phyloP scores from a whole-genome alignment of 1,139 yeast species.

The Groenewaldozyma sp. region DNA sequence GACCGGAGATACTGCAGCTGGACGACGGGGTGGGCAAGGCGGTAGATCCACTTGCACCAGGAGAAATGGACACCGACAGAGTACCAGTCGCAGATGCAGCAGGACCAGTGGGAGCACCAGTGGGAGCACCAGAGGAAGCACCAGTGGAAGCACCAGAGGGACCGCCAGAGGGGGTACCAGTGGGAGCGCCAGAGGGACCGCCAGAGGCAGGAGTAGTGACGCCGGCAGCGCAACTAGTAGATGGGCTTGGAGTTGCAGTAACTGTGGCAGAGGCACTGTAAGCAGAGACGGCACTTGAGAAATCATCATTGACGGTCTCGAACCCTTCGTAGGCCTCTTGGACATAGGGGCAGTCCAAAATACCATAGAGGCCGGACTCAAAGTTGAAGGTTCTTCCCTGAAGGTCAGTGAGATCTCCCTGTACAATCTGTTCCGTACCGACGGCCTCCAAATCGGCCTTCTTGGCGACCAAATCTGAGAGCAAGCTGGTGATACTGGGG shows the following conservation, averaged over 20 bases:
- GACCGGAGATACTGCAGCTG: neutral
- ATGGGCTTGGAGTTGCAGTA: constrained; percentile 1
- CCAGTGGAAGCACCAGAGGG: constrained; percentile 2
- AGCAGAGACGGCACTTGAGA: constrained; percentile 5
- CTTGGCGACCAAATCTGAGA: constrained; percentile 10
- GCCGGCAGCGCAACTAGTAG: constrained; percentile 3
- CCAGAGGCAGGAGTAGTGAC: constrained; percentile 2
- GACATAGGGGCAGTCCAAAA: neutral
- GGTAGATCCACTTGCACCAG: too few relatives aligned
- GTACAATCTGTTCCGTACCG: constrained; percentile 13
- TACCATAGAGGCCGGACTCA: constrained; percentile 1
- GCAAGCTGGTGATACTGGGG: constrained; percentile 4
- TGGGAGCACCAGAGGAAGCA: constrained; percentile 3
- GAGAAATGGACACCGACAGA: too few relatives aligned
- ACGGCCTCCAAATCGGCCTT: constrained; percentile 11
- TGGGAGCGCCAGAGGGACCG: constrained; percentile 3
- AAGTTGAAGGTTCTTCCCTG: constrained; percentile 4
- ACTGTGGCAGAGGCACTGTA: constrained; percentile 4
- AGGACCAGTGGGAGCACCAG: neutral
- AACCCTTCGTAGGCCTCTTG: too few relatives aligned
- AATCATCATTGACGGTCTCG: too few relatives aligned
- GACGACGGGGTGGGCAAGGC: too few relatives aligned
- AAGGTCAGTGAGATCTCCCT: constrained; percentile 10
- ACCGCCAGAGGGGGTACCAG: constrained; percentile 3
- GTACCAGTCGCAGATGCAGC: neutral